Evolutionary conservation across 208 protist genomes (phyloP), one percentile per base, ranked within the genome.

Genomic region (Leishmania tropica): DNA sequence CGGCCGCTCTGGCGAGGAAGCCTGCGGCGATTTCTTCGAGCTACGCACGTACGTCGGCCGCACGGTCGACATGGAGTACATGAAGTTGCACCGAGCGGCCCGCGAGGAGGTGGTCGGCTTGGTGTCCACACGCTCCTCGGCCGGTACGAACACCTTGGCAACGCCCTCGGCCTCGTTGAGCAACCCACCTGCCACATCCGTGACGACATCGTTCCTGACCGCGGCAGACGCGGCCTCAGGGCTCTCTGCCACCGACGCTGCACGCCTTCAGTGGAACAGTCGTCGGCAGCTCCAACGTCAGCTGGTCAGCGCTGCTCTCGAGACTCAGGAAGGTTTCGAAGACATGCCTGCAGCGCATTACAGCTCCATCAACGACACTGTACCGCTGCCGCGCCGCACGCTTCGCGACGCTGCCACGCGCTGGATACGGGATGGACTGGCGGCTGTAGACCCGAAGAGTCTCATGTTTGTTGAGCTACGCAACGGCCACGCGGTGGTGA

Each of bases 11-110:
- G 88, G 86, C 51, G 89, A 95, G 78, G 83, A 87, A 13, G 78
- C 88, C 42, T 84, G 81, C 62, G 89, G 87, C 3, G 91, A 95
- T 51, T 68, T 95, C 56, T 92, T 90, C 64, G 85, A 93, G 58
- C 76, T 93, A 5, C 87, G 85, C 77, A 78, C 88, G 72, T 45
- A 45, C 71, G 68, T 80, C 42, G 48, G 47, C 28, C 81, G 77
- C 11, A 42, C 51, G 0, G 71, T 81, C 4, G 82, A 90, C 68
- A 53, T 80, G 40, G 79, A 80, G 53, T 88, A 85, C 78, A 71
- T 31, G 56, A 86, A 86, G 54, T n/a, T 60, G 54, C 83, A 83
- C 28, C 81, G 76, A 1, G 68, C 56, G 19, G 75, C 76, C 0
- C 76, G 68, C 0, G 74, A 78, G 31, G 53, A 75, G 45, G 70